Conservation (phyloP, 2,329 filamentous ascomycete species). For the Clonostachys chloroleuca region DNA sequence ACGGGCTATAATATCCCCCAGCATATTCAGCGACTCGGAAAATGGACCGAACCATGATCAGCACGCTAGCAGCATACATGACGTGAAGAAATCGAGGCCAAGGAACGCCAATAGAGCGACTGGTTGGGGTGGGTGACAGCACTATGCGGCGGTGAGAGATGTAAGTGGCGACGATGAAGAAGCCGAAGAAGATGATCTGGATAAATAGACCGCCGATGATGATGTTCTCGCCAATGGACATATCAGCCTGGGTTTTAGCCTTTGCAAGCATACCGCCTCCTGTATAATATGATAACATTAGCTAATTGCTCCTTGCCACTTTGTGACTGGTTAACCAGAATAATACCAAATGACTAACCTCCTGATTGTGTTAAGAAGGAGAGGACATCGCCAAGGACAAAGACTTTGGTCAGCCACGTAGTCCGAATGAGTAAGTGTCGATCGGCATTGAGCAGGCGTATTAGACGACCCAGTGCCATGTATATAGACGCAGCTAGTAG, state of each 20-base stretch:
- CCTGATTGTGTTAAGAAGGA: conserved; percentile 9
- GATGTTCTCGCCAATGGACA: conserved; percentile 31
- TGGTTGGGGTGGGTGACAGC: neutral
- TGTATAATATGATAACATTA: conserved; percentile 12
- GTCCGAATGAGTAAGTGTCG: conserved; percentile 10
- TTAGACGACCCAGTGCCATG: conserved; percentile 35
- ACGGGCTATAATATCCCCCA: conserved; percentile 28
- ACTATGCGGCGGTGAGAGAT: conserved; percentile 31
- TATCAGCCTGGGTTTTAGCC: neutral
- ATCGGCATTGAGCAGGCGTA: conserved; percentile 17
- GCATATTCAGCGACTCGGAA: conserved; percentile 40
- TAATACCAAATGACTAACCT: too few relatives aligned
- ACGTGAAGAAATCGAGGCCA: conserved; percentile 5
- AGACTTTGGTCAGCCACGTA: conserved; percentile 21
- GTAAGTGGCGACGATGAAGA: conserved; percentile 40
- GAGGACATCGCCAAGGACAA: conserved; percentile 20
- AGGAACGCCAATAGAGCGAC: neutral
- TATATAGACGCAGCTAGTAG: conserved; percentile 40
- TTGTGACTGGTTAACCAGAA: neutral
- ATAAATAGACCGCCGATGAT: conserved; percentile 48
- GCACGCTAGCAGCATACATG: conserved; percentile 25
- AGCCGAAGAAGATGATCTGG: conserved; percentile 49
- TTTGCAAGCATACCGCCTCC: conserved; percentile 18
- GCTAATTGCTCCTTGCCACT: too few relatives aligned
- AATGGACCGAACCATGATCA: conserved; percentile 34